phyloP scores from a whole-genome alignment of 139 green algal species.

The Zygnema circumcarinatum region DNA sequence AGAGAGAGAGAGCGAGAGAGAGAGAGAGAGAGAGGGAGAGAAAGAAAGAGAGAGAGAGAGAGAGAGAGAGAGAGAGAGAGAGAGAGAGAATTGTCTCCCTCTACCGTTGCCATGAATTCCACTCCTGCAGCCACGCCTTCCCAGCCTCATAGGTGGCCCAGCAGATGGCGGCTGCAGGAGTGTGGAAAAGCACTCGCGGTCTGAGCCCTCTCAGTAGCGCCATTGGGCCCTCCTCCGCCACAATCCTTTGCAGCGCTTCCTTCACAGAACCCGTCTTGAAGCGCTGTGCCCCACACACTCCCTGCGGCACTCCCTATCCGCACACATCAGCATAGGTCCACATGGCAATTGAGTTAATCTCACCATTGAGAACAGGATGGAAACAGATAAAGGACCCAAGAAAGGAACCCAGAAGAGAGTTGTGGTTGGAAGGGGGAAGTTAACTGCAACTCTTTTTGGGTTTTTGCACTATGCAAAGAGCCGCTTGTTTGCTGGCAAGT shows the following conservation, averaged over 20 bases:
- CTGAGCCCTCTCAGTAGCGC: slow-evolving; percentile 82
- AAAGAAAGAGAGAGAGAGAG: too few relatives aligned
- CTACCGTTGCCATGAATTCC: background rate
- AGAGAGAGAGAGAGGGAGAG: background rate
- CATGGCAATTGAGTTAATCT: too few relatives aligned
- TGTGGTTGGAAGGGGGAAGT: too few relatives aligned
- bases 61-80: too few relatives aligned
- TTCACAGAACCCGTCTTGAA: slow-evolving; percentile 27
- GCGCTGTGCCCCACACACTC: slow-evolving; percentile 43
- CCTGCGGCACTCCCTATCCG: slow-evolving; percentile 6
- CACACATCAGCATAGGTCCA: too few relatives aligned
- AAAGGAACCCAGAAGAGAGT: too few relatives aligned
- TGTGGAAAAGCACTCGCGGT: slow-evolving; percentile 92
- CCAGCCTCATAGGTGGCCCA: slow-evolving; percentile 94
- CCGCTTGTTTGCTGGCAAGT: too few relatives aligned
- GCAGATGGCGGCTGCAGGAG: slow-evolving; percentile 89
- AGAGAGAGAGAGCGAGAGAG: background rate
- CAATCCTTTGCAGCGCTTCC: slow-evolving; percentile 72
- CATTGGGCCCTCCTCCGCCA: slow-evolving; percentile 77
- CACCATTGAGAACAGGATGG: too few relatives aligned
- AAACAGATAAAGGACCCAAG: too few relatives aligned
- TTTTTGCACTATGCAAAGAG: too few relatives aligned
- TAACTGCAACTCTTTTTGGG: too few relatives aligned
- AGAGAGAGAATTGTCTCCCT: too few relatives aligned
- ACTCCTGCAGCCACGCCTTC: slow-evolving; percentile 71